Conservation (phyloP, 805 yeast genomes). For the Wickerhamomyces pijperi region DNA sequence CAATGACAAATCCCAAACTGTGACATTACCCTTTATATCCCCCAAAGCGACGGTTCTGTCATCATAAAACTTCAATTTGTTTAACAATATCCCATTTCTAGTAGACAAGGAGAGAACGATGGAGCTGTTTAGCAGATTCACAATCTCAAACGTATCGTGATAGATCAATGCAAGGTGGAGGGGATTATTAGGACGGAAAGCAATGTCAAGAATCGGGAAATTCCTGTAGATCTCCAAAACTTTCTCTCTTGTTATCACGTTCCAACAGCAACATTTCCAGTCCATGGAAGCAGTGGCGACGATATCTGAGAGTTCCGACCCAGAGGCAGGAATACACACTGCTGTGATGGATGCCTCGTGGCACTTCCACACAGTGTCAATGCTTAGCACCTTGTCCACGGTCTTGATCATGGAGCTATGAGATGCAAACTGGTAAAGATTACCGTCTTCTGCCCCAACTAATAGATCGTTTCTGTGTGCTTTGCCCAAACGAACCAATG, state of each 20-base stretch:
- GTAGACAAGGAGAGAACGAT: not conserved
- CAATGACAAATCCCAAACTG: not conserved
- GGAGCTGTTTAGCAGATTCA: not conserved
- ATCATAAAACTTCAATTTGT: not conserved
- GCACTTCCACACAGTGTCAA: constrained; percentile 12
- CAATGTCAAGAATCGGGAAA: constrained; percentile 17
- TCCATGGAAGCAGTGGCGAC: constrained; percentile 21
- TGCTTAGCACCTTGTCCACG: constrained; percentile 4
- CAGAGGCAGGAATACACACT: constrained; percentile 6
- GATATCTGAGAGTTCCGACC: constrained; percentile 10
- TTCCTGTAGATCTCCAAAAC: constrained; percentile 15
- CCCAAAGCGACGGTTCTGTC: not conserved
- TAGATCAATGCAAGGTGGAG: constrained; percentile 21
- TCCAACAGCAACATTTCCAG: constrained; percentile 22
- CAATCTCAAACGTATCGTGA: not conserved
- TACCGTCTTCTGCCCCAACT: constrained; percentile 24
- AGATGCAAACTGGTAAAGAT: constrained; percentile 19
- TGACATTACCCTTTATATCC: not conserved
- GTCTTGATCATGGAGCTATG: constrained; percentile 13
- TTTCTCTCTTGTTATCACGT: constrained; percentile 10
- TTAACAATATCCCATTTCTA: not conserved
- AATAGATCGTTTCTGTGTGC: constrained; percentile 15
- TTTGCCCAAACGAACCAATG: constrained; percentile 7
- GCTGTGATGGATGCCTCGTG: constrained; percentile 20
- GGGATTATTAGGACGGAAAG: constrained; percentile 17